A percentile compares a stretch with the other conserved stretches of the same genome.
Conservation (phyloP, 331 rosid species). For the Arachis monticola region DNA sequence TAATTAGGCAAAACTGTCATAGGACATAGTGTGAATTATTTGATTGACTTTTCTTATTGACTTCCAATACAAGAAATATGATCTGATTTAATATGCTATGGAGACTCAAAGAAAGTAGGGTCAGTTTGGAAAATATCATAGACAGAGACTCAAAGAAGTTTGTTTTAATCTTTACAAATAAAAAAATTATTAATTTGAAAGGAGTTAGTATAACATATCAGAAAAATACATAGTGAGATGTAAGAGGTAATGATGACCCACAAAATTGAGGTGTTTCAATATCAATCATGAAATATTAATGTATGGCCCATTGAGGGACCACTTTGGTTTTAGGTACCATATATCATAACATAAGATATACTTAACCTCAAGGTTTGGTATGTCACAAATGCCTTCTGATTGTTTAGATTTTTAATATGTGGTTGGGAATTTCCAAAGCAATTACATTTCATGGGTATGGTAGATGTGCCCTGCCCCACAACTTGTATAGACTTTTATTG, state of each 20-base stretch:
- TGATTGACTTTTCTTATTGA: conserved; percentile 3
- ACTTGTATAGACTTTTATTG: conserved; percentile 6
- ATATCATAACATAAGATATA: conserved; percentile 26
- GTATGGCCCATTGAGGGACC: conserved; percentile 26
- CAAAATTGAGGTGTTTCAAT: too few species aligned
- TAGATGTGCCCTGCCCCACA: conserved; percentile 31
- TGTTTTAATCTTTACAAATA: too few species aligned
- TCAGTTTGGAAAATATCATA: too few species aligned
- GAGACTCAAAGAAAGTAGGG: too few species aligned
- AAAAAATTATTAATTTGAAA: too few species aligned
- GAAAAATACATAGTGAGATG: too few species aligned
- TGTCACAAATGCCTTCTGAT: conserved; percentile 16
- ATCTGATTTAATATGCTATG: background rate
- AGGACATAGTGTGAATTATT: background rate
- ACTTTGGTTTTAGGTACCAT: background rate
- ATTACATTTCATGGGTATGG: background rate
- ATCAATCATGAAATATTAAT: too few species aligned
- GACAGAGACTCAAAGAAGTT: too few species aligned
- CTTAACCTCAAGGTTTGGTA: conserved; percentile 7
- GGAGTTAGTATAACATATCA: too few species aligned
- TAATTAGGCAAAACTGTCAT: conserved; percentile 9
- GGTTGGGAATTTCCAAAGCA: conserved; percentile 22
- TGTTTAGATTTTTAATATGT: conserved; percentile 26
- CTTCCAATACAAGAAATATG: background rate
- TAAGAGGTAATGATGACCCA: too few species aligned